A percentile compares a stretch with the other conserved stretches of the same genome.
Evolutionary conservation across 1,284 basidiomycete species (phyloP).

Genomic region (Sphagnurus paluster): DNA sequence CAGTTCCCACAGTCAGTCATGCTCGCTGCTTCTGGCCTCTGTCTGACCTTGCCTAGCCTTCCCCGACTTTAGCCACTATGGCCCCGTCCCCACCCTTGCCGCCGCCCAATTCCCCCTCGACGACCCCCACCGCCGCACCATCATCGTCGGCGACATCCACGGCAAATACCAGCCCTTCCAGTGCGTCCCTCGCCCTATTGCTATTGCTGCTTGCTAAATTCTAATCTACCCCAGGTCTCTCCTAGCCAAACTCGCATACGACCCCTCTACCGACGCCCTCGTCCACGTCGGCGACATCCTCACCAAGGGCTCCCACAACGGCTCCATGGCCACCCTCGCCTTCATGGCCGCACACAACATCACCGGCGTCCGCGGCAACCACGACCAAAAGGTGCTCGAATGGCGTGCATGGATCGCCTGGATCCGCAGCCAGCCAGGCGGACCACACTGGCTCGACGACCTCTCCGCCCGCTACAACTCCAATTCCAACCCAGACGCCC

Average conservation of each 20-base stretch:
- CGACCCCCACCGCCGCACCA: conserved; percentile 52
- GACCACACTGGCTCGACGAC: conserved; percentile 48
- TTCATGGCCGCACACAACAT: conserved; percentile 65
- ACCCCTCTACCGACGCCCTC: conserved; percentile 61
- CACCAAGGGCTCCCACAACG: conserved; percentile 61
- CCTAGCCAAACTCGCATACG: conserved; percentile 60
- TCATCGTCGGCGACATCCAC: conserved; percentile 85
- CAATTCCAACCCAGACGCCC: conserved; percentile 33
- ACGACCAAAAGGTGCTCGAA: conserved; percentile 86
- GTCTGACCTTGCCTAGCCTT: no score
- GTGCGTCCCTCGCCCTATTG: conserved; percentile 39
- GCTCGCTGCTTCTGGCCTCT: no score
- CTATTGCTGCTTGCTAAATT: conserved; percentile 1
- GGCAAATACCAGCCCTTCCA: conserved; percentile 70
- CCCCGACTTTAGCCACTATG: conserved; percentile 61
- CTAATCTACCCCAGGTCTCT: conserved; percentile 55
- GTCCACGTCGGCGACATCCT: conserved; percentile 83
- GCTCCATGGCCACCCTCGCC: conserved; percentile 63
- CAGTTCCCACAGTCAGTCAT: no score
- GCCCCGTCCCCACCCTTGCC: conserved; percentile 40
- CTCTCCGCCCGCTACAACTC: conserved; percentile 47
- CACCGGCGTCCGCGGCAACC: conserved; percentile 85
- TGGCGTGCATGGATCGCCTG: conserved; percentile 85
- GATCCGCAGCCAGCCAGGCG: conserved; percentile 48
- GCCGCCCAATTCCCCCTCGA: conserved; percentile 53